Conservation (phyloP, 1,139 yeast genomes). For the Fermentozyma sake region DNA sequence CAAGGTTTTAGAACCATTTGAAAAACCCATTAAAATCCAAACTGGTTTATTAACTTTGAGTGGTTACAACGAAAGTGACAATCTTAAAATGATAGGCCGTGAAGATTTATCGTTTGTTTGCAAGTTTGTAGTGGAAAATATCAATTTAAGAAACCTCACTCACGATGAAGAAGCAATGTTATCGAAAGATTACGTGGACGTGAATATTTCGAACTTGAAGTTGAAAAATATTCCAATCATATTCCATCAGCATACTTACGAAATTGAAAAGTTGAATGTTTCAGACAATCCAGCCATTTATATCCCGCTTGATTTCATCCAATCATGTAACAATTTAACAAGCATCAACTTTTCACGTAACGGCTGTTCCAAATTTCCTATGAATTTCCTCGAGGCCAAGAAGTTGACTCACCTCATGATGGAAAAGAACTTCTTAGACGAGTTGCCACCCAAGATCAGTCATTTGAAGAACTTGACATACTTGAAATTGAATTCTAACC, state of each 20-base stretch:
- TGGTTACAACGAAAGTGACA: conserved; percentile 78
- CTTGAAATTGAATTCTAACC: conserved; percentile 68
- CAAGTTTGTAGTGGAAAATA: conserved; percentile 75
- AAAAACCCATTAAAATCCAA: conserved; percentile 76
- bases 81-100: conserved; percentile 73
- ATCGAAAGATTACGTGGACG: conserved; percentile 67
- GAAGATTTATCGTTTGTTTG: conserved; percentile 85
- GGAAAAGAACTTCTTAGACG: conserved; percentile 71
- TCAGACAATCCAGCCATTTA: conserved; percentile 84
- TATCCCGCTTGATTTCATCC: conserved; percentile 81
- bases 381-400: conserved; percentile 64
- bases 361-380: conserved; percentile 72
- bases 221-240: conserved; percentile 82
- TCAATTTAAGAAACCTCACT: conserved; percentile 63
- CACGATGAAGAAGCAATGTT: conserved; percentile 63
- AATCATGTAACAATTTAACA: conserved; percentile 69
- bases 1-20: conserved; percentile 67
- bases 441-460: conserved; percentile 56
- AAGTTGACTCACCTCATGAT: conserved; percentile 68
- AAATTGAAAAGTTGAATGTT: conserved; percentile 77
- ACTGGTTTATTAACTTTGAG: conserved; percentile 66
- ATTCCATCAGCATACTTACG: conserved; percentile 76
- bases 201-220: conserved; percentile 69
- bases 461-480: conserved; percentile 50
- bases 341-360: conserved; percentile 67